Evolutionary conservation across 306 rosid species (phyloP).

Genomic region (Lathyrus oleraceus): DNA sequence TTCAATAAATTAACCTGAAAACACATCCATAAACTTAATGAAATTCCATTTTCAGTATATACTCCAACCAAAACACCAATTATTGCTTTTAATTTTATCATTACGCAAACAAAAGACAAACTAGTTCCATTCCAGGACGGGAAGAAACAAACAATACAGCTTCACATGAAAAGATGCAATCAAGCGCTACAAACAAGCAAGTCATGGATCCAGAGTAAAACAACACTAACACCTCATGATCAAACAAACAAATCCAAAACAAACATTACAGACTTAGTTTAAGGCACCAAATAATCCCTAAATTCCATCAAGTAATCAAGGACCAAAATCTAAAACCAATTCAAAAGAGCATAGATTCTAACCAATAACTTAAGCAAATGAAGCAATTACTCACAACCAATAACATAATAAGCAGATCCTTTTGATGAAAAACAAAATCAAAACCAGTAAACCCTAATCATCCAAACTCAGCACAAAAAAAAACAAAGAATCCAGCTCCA

Average conservation of each 20-base stretch:
- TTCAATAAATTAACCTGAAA: constrained; percentile 12
- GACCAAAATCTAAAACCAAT: neutral
- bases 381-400: neutral
- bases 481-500: constrained; percentile 5
- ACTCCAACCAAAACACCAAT: constrained; percentile 3
- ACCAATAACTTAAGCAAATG: neutral
- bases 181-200: constrained; percentile 1
- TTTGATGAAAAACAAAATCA: neutral
- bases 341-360: neutral
- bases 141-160: neutral
- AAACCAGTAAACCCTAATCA: constrained; percentile 4
- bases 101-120: neutral
- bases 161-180: constrained; percentile 4
- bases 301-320: neutral
- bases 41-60: constrained; percentile 17
- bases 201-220: neutral
- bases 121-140: neutral
- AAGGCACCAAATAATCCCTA: neutral
- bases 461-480: neutral
- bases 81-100: neutral
- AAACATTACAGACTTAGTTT: neutral
- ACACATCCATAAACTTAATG: constrained; percentile 6
- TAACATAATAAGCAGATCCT: neutral
- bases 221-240: neutral
- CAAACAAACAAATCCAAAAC: neutral